Base-by-base conservation (phyloP, 2,329 filamentous ascomycete species). In the Aspergillus sp. region DNA sequence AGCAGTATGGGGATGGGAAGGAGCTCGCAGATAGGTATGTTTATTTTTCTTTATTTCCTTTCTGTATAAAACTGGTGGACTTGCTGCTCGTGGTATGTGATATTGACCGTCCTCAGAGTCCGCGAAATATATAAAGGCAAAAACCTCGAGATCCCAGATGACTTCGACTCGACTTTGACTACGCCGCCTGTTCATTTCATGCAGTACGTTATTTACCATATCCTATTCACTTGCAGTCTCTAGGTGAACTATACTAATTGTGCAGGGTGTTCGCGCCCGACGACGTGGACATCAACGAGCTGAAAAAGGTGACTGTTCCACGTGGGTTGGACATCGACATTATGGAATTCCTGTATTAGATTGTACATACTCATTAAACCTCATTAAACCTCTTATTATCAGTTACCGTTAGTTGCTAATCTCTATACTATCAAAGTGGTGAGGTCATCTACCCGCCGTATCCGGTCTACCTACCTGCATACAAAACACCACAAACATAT, bases 161-260 rank as follows among this genome's bases (percentile, higher is more conserved):
- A 59, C 1, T 67, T 58, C 17, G 60, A 66, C 2, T 66, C 65
- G 6, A 64, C 64, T 1, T 12, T 46, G 44, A 67, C 64, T 1
- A 40, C 12, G 2, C 65, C 64, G 1, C 65, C 64, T n/a, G 48
- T 65, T 12, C 60, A 64, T 48, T 66, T 62, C 19, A 57, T 66
- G 39, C 50, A 56, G 64, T 66, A 54, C 8, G 64, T 46, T 14
- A 27, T n/a, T 9, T 12, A 12, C 19, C 17, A 11, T 11, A n/a
- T 31, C 8, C 24, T 15, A 12, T 15, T 7, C 6, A 24, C 6
- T 50, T 50, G 14, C 6, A 17, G 21, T 48, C n/a, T 48, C 12
- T n/a, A 9, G 21, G 21, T 15, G 7, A 7, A 31, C 19, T 35
- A 33, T 21, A 19, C 5, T 39, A 14, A 35, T 37, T 21, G 17